Conservation (phyloP, 345 rosid genomes). For the Citrus sinensis region DVS_A1.0 CM039161.1:24599001-24599500, state of each 20-base stretch:
- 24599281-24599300: not conserved
- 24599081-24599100: not conserved
- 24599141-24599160: not conserved
- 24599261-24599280: not conserved
- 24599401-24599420: slow-evolving; percentile 76
- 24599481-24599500: not conserved
- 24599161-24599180: not conserved
- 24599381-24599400: slow-evolving; percentile 48
- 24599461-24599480: not conserved
- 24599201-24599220: not conserved
- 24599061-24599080: not conserved
- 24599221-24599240: not conserved
- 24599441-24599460: slow-evolving; percentile 43
- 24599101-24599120: not conserved
- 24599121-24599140: not conserved
- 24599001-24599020: slow-evolving; percentile 87
- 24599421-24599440: slow-evolving; percentile 60
- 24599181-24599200: not conserved
- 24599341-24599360: not conserved
- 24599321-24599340: not conserved
- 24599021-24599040: slow-evolving; percentile 86
- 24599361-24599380: not conserved
- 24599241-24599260: not conserved
- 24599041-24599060: slow-evolving; percentile 24
- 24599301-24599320: not conserved